Evolutionary conservation across 164 flowering plant species (phyloP).

Genomic region (Buxus sempervirens): DNA sequence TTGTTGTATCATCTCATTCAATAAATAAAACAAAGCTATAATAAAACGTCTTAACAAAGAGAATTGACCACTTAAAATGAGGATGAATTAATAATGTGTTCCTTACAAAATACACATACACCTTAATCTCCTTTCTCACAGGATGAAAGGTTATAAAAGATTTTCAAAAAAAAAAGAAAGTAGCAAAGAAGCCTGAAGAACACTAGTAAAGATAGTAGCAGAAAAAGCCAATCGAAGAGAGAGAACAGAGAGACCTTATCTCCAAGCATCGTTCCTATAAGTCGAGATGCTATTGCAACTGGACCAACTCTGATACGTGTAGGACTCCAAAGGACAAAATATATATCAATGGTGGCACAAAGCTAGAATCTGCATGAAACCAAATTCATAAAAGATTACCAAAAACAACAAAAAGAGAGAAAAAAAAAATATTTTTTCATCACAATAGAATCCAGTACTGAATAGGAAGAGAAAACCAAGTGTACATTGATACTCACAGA

Average conservation of each 20-base stretch:
- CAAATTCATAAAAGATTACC: background rate
- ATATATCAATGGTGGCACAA: conserved; percentile 66
- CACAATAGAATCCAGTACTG: background rate
- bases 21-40: no score
- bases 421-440: no score
- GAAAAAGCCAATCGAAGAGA: conserved; percentile 51
- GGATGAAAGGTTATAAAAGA: no score
- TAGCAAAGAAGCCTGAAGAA: conserved; percentile 46
- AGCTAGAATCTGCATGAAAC: conserved; percentile 54
- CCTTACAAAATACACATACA: no score
- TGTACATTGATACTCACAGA: conserved; percentile 38
- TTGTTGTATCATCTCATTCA: no score
- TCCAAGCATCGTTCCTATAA: conserved; percentile 51
- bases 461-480: background rate
- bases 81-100: no score
- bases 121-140: no score
- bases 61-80: no score
- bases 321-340: conserved; percentile 60
- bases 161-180: no score
- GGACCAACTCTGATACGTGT: conserved; percentile 59
- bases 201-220: conserved; percentile 57
- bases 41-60: no score
- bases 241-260: conserved; percentile 34
- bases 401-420: background rate
- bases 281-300: conserved; percentile 52